Evolutionary conservation across 2,329 filamentous ascomycete genomes (phyloP).

Genomic region (Sclerotinia trifoliorum): DNA sequence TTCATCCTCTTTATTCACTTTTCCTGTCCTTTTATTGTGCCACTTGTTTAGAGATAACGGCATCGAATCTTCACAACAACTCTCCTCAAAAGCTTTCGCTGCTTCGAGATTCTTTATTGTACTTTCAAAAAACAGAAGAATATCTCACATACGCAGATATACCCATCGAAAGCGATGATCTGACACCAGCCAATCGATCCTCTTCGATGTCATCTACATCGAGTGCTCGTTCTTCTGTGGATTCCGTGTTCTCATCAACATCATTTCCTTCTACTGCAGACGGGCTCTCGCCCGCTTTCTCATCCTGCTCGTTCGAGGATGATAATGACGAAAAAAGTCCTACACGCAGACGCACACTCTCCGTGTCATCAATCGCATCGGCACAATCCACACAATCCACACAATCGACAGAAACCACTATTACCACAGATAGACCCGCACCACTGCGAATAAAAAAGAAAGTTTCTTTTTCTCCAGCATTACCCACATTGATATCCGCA

Average conservation of each 20-base stretch:
- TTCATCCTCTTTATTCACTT: slow-evolving; percentile 37
- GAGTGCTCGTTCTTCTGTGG: slow-evolving; percentile 35
- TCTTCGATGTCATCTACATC: slow-evolving; percentile 29
- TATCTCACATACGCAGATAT: slow-evolving; percentile 32
- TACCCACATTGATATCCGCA: slow-evolving; percentile 3
- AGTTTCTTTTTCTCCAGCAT: slow-evolving; percentile 33
- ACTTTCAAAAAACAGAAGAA: slow-evolving; percentile 34
- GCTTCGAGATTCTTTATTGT: slow-evolving; percentile 35
- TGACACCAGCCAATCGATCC: neutral
- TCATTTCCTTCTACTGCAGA: slow-evolving; percentile 24
- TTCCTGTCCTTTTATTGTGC: slow-evolving; percentile 40
- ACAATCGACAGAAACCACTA: neutral
- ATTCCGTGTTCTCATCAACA: slow-evolving; percentile 36
- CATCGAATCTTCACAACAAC: slow-evolving; percentile 32
- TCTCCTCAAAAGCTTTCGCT: slow-evolving; percentile 34
- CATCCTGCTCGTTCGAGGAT: slow-evolving; percentile 26
- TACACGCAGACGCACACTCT: slow-evolving; percentile 23
- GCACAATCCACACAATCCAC: slow-evolving; percentile 2
- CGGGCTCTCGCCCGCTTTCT: slow-evolving; percentile 24
- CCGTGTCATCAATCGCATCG: slow-evolving; percentile 11
- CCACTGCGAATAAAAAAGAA: slow-evolving; percentile 35
- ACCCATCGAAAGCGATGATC: slow-evolving; percentile 25
- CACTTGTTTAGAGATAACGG: slow-evolving; percentile 35
- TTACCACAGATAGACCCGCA: slow-evolving; percentile 16
- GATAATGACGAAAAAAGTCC: neutral